Base-by-base conservation (phyloP, 148 eudicot species). In the Cornus kousa region DNA sequence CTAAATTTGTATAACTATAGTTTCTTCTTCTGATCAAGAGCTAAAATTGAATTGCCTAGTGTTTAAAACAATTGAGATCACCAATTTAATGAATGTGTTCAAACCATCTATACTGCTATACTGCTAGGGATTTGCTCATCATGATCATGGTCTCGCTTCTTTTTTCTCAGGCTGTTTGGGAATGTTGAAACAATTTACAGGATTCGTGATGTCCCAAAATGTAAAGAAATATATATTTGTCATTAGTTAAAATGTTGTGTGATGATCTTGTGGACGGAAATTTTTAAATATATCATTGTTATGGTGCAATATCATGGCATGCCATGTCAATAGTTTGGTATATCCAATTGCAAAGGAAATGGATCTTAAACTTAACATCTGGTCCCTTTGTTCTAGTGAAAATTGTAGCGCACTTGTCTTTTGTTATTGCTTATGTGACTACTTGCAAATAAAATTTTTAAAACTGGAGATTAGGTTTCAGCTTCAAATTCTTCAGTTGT, bases 1-100 rank as follows among this genome's bases (percentile, higher is more conserved):
- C 59, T 20, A 7, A 62, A n/a, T 13, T 62, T 62, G 66, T 17
- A 19, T 35, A 43, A 17, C 20, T 20, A 28, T 70, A 16, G 40
- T 14, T 7, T 43, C 48, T 43, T 43, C 48, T 43, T 1, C 48
- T 43, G 10, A 43, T 43, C 48, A 43, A 43, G 48, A 43, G 72
- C 50, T 70, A n/a, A 23, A 11, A 71, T 39, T n/a, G 73, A 71
- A 71, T 71, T 39, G 39, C 46, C n/a, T 71, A 71, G 31, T n/a
- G 31, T 3, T 2, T 69, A 19, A 19, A 69, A 6, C 48, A 37
- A 31, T 69, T 33, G 7, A 35, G 70, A 33, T 69, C 7, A 37
- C 48, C n/a, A 68, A 14, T 68, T 68, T 68, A 37, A 32, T 68
- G 71, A 68, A 12, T 6, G 32, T 17, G 46, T 33, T 68, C n/a